These are phyloP conservation scores for Neoarthrinium moseri DNA, from an alignment of 2,329 filamentous ascomycete species.

Conservation along the genomic window DNA sequence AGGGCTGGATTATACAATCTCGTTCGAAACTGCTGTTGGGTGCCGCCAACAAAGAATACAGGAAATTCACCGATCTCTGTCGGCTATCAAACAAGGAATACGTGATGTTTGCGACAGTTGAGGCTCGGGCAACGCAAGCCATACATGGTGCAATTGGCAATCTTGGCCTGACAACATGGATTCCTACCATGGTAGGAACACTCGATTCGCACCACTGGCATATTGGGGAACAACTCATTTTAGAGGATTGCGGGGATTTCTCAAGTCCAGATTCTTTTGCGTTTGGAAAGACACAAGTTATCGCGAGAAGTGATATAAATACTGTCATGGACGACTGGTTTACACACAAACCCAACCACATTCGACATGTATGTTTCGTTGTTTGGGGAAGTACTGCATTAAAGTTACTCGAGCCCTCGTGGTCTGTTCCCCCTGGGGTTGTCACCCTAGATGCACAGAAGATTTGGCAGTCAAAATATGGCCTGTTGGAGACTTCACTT, in stretches of 20 bases:
- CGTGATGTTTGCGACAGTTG: not conserved
- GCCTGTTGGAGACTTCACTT: too few relatives aligned
- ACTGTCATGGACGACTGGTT: not conserved
- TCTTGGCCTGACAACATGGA: not conserved
- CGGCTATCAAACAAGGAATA: not conserved
- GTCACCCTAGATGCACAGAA: slow-evolving; percentile 12
- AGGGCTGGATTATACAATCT: too few relatives aligned
- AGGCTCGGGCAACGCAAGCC: not conserved
- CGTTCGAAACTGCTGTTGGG: too few relatives aligned
- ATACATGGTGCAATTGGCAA: not conserved
- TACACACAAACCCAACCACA: not conserved
- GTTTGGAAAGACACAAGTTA: slow-evolving; percentile 10
- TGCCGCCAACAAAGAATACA: too few relatives aligned
- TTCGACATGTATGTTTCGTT: slow-evolving; percentile 15
- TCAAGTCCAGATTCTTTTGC: slow-evolving; percentile 34
- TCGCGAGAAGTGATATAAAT: not conserved
- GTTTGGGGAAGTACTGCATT: not conserved
- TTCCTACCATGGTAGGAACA: too few relatives aligned
- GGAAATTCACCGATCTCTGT: too few relatives aligned
- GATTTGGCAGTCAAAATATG: slow-evolving; percentile 16
- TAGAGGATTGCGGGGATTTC: not conserved
- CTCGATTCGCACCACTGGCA: not conserved
- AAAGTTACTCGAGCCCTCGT: not conserved
- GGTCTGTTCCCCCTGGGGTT: slow-evolving; percentile 3
- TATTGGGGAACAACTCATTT: not conserved